phyloP scores from a whole-genome alignment of 2,329 filamentous ascomycete genomes.

The Thielaviopsis euricoi region DNA sequence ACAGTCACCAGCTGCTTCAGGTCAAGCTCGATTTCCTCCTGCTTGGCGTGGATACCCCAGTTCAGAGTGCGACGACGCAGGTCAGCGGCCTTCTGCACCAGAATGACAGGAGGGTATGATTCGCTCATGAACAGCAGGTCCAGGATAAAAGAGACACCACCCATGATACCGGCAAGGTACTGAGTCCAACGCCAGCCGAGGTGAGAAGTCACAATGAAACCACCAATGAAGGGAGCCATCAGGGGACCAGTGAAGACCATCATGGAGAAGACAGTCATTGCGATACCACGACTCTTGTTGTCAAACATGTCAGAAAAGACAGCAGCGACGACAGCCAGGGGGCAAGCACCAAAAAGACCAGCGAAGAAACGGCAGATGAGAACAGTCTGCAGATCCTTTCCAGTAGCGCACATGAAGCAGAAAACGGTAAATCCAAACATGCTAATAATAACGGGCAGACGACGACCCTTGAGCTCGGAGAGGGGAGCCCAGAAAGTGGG shows the following conservation, averaged over 20 bases:
- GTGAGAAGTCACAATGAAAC: constrained; percentile 42
- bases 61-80: constrained; percentile 47
- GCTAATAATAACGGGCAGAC: constrained; percentile 40
- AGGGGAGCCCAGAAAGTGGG: constrained; percentile 58
- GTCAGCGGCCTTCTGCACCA: constrained; percentile 43
- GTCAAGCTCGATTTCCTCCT: constrained; percentile 55
- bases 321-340: constrained; percentile 51
- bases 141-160: constrained; percentile 40
- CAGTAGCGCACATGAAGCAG: constrained; percentile 45
- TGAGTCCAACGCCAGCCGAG: constrained; percentile 62
- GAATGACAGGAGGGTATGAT: constrained; percentile 52
- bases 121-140: constrained; percentile 49
- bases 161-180: constrained; percentile 47
- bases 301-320: constrained; percentile 59
- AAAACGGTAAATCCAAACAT: constrained; percentile 58
- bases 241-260: constrained; percentile 48
- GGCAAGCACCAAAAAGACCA: constrained; percentile 56
- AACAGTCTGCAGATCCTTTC: constrained; percentile 52
- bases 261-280: constrained; percentile 28
- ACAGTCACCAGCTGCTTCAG: constrained; percentile 45
- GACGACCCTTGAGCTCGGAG: constrained; percentile 53
- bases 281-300: constrained; percentile 40
- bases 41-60: constrained; percentile 56
- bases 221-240: constrained; percentile 51
- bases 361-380: constrained; percentile 57